Base-by-base conservation (phyloP, 306 rosid species). In the Casuarina cunninghamiana region DNA sequence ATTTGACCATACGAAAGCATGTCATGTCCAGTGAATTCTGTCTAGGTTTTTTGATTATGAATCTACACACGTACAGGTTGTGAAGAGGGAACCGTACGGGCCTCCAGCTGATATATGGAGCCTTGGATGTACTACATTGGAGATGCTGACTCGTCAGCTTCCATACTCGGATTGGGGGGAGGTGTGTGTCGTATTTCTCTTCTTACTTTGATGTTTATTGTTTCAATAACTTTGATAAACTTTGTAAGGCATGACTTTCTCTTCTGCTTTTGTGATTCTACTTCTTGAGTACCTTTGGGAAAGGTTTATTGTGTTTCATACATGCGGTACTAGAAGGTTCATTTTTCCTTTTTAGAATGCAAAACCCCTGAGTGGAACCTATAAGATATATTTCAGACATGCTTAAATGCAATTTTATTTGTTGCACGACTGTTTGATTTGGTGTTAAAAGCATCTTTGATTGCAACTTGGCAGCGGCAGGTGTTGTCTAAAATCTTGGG, bases 21-120 rank as follows among this genome's bases (percentile, higher is more conserved):
- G 2, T 66, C 4, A 16, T 15, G 12, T 41, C 48, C 2, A 35
- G 48, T 38, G 17, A 66, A 41, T 41, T 41, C 12, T 51, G 35
- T 72, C 3, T 5, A 12, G 10, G 38, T 13, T n/a, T 79, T 26
- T 77, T 76, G 53, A 75, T 43, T 80, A 68, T 76, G 45, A 78
- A 67, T 53, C 71, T 82, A 70, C 74, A 72, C 32, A 71, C 76
- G 21, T 83, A 87, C 91, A 95, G 99, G 97, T 93, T 79, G 93
- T 93, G 79, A 95, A 75, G 82, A 78, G 77, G 76, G 81, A 76
- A 78, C 97, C 94, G 58, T 95, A 93, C 57, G 97, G 99, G 66
- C 89, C 91, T 77, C 91, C 97, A 8, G 97, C 97, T 67, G 99
- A 93, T 83, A 88, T 95, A 61, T 95, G 99, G 99, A 95, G 99